Percentiles rank a stretch among this genome's conserved stretches.
These are phyloP conservation scores for Athelia sp. DNA, from an alignment of 1,284 basidiomycete genomes.

Conservation along the genomic window DNA sequence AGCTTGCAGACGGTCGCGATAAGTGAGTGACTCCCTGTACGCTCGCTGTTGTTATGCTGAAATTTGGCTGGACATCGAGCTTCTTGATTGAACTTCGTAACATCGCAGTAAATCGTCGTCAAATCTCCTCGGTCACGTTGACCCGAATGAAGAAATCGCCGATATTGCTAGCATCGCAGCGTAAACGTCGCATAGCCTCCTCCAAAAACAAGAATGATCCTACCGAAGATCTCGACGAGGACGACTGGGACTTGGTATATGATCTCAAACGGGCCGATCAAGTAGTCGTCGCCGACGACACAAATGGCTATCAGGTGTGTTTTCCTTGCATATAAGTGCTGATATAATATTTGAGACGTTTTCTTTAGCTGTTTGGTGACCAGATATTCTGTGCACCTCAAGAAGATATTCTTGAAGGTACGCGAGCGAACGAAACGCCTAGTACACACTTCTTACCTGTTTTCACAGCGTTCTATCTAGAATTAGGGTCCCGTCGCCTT, in stretches of 20 bases:
- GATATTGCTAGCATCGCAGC: constrained; percentile 70
- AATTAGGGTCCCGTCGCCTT: constrained; percentile 67
- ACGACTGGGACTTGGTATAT: constrained; percentile 62
- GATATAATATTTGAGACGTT: too few relatives aligned
- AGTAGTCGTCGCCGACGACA: constrained; percentile 80
- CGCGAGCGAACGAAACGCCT: background rate
- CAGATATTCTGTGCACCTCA: constrained; percentile 83
- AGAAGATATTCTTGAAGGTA: constrained; percentile 79
- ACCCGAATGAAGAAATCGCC: constrained; percentile 65
- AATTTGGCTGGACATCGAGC: constrained; percentile 32
- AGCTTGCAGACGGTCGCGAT: constrained; percentile 58
- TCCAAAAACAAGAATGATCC: constrained; percentile 29
- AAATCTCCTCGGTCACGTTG: constrained; percentile 54
- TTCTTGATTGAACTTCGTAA: constrained; percentile 83
- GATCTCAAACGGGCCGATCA: constrained; percentile 59
- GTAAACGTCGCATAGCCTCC: constrained; percentile 36
- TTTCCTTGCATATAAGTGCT: too few relatives aligned
- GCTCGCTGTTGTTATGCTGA: too few relatives aligned
- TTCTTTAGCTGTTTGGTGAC: constrained; percentile 49
- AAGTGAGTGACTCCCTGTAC: constrained; percentile 51
- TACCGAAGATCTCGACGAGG: constrained; percentile 51
- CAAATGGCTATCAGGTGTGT: constrained; percentile 59
- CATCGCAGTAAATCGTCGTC: constrained; percentile 71
- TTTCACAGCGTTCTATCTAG: constrained; percentile 55
- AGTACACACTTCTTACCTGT: background rate